Evolutionary conservation across 2,329 filamentous ascomycete genomes (phyloP).

Genomic region (Penicillium verrucosum): DNA sequence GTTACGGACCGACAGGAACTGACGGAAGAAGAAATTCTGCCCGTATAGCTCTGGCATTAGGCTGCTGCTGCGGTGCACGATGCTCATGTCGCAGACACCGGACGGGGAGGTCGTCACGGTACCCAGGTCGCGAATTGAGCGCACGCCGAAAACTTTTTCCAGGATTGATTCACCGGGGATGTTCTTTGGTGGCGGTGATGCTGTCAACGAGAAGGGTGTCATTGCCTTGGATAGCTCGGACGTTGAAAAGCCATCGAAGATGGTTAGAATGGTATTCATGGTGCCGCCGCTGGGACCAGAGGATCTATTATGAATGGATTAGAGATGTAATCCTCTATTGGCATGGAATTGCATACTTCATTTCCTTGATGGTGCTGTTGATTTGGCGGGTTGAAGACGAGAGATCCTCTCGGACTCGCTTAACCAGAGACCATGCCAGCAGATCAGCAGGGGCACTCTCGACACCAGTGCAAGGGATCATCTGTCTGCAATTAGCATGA

Average conservation of each 20-base stretch:
- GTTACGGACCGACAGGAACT: constrained; percentile 54
- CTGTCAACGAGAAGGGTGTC: constrained; percentile 52
- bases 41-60: constrained; percentile 58
- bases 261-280: constrained; percentile 62
- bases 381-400: constrained; percentile 51
- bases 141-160: constrained; percentile 48
- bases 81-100: constrained; percentile 53
- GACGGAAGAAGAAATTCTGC: constrained; percentile 55
- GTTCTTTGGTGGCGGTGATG: constrained; percentile 37
- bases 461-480: constrained; percentile 59
- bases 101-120: constrained; percentile 54
- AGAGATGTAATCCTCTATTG: not conserved
- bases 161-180: constrained; percentile 31
- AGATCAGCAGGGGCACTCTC: constrained; percentile 61
- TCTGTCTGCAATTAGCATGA: constrained; percentile 34
- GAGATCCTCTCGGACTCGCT: constrained; percentile 52
- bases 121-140: constrained; percentile 56
- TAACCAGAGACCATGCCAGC: constrained; percentile 51
- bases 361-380: constrained; percentile 52
- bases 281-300: constrained; percentile 58
- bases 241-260: constrained; percentile 48
- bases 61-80: constrained; percentile 60
- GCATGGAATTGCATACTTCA: constrained; percentile 42
- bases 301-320: constrained; percentile 20
- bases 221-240: constrained; percentile 48